Conservation (phyloP, 768 basidiomycete genomes). For the Leccinum uliginosum region DNA sequence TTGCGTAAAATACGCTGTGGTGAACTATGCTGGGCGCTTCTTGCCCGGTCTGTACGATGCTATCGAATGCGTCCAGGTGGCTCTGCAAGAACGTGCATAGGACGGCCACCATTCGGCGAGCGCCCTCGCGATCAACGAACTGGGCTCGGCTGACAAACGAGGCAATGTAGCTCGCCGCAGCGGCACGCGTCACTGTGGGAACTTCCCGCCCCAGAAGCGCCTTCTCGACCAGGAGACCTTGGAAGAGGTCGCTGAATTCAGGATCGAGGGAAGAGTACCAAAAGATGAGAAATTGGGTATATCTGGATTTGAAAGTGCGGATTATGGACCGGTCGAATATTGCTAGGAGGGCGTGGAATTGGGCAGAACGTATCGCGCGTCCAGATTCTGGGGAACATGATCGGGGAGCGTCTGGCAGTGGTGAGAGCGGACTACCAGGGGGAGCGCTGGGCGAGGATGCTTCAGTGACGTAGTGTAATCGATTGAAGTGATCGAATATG, state of each 20-base stretch:
- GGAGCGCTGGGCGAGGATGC: conserved; percentile 8
- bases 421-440: conserved; percentile 9
- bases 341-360: conserved; percentile 84
- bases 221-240: conserved; percentile 89
- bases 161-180: conserved; percentile 92
- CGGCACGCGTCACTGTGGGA: conserved; percentile 79
- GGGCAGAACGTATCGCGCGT: conserved; percentile 45
- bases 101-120: conserved; percentile 71
- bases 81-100: conserved; percentile 80
- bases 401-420: conserved; percentile 21
- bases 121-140: conserved; percentile 73
- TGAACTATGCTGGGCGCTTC: conserved; percentile 33
- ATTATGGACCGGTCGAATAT: conserved; percentile 94
- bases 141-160: conserved; percentile 86
- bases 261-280: conserved; percentile 90
- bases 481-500: conserved; percentile 80
- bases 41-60: conserved; percentile 37
- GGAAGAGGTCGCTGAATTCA: conserved; percentile 88
- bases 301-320: conserved; percentile 93
- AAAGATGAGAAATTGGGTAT: conserved; percentile 96
- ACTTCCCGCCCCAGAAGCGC: conserved; percentile 61
- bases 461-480: conserved; percentile 33
- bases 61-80: conserved; percentile 71
- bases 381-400: conserved; percentile 31
- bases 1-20: conserved; percentile 86